phyloP scores from a whole-genome alignment of 768 basidiomycete species.

The Suillus ampliporus region DNA sequence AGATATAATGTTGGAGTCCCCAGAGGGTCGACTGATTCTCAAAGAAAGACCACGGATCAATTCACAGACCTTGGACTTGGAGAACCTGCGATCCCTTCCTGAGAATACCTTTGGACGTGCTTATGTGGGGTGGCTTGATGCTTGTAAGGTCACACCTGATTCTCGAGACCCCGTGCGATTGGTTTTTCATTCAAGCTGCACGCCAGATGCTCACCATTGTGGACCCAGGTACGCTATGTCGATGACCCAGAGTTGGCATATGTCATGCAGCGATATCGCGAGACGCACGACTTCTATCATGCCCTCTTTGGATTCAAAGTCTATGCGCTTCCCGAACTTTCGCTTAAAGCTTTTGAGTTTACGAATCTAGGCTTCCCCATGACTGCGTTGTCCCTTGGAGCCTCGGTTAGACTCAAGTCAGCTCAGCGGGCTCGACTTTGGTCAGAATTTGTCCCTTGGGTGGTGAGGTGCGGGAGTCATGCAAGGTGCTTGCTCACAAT shows the following conservation, averaged over 20 bases:
- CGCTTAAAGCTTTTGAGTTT: conserved; percentile 94
- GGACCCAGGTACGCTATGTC: conserved; percentile 85
- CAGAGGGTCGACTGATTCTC: conserved; percentile 85
- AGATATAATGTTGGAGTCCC: conserved; percentile 74
- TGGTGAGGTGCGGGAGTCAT: conserved; percentile 78
- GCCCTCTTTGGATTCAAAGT: conserved; percentile 89
- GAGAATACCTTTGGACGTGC: conserved; percentile 86
- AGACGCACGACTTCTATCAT: conserved; percentile 98
- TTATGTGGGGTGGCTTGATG: conserved; percentile 89
- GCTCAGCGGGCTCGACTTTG: conserved; percentile 63
- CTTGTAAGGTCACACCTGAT: conserved; percentile 91
- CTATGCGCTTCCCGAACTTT: conserved; percentile 88
- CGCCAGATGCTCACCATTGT: conserved; percentile 7
- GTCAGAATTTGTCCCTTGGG: conserved; percentile 92
- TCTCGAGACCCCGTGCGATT: conserved; percentile 86
- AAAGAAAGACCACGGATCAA: conserved; percentile 85
- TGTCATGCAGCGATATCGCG: conserved; percentile 97
- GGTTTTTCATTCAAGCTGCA: not conserved
- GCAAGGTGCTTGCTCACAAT: conserved; percentile 83
- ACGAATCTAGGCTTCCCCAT: conserved; percentile 91
- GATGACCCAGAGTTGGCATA: conserved; percentile 96
- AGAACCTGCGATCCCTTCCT: conserved; percentile 64
- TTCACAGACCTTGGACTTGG: conserved; percentile 75
- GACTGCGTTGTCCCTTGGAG: conserved; percentile 75
- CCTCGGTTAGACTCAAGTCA: conserved; percentile 39